A percentile compares a stretch with the other conserved stretches of the same genome.
These are phyloP conservation scores for Termitomyces sp. DNA, from an alignment of 768 basidiomycete species.

Conservation along the genomic window DNA sequence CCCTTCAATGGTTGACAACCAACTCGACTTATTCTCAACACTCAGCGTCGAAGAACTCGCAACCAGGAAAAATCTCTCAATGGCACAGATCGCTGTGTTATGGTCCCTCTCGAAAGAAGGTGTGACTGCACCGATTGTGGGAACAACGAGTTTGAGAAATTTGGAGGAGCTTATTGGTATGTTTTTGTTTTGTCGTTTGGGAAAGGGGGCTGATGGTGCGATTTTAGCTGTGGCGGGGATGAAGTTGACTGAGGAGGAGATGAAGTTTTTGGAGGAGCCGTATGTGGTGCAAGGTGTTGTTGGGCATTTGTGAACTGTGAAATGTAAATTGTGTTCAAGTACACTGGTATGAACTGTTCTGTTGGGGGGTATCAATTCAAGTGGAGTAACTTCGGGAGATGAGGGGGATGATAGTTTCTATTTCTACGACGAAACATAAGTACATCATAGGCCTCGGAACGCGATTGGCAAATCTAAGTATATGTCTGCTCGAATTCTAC, in stretches of 20 bases:
- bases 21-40: background rate
- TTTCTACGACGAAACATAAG: no score
- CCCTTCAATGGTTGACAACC: no score
- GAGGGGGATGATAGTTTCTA: no score
- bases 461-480: no score
- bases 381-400: no score
- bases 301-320: background rate
- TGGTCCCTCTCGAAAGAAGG: slow-evolving; percentile 47
- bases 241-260: slow-evolving; percentile 51
- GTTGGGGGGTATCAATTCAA: no score
- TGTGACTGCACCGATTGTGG: slow-evolving; percentile 59
- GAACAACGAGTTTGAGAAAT: slow-evolving; percentile 48
- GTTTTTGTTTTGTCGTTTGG: background rate
- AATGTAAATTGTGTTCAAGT: no score
- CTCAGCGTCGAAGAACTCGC: slow-evolving; percentile 52
- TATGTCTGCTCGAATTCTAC: no score
- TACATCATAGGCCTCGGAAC: no score
- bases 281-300: slow-evolving; percentile 25
- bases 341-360: no score
- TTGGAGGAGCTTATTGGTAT: slow-evolving; percentile 49
- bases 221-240: slow-evolving; percentile 44
- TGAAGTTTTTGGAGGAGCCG: slow-evolving; percentile 50
- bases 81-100: slow-evolving; percentile 56
- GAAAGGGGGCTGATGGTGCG: no score
- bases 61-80: slow-evolving; percentile 44